These are phyloP conservation scores for Blastobotrys elegans DNA, from an alignment of 1,139 yeast genomes.

Conservation along the genomic window DNA sequence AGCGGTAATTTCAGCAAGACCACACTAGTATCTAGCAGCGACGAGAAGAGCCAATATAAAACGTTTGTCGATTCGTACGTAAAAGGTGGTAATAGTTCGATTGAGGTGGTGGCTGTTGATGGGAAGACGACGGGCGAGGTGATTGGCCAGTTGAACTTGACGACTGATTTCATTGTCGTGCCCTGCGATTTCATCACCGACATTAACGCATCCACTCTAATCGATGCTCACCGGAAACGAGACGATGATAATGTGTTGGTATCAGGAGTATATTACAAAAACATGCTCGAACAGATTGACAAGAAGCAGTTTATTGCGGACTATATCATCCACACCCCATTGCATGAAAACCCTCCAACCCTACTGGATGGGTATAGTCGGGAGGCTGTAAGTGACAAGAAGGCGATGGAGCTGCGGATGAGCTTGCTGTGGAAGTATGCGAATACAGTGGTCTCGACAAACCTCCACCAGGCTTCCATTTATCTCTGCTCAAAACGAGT, in stretches of 20 bases:
- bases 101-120: slow-evolving; percentile 21
- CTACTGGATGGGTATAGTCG: slow-evolving; percentile 68
- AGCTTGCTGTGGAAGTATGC: slow-evolving; percentile 91
- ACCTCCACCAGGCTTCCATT: slow-evolving; percentile 69
- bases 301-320: slow-evolving; percentile 65
- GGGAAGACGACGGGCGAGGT: slow-evolving; percentile 50
- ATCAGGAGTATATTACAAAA: slow-evolving; percentile 60
- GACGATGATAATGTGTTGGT: slow-evolving; percentile 61
- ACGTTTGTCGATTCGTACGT: slow-evolving; percentile 6
- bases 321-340: slow-evolving; percentile 51
- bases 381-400: slow-evolving; percentile 60
- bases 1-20: slow-evolving; percentile 48
- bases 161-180: slow-evolving; percentile 62
- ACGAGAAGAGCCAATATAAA: slow-evolving; percentile 12
- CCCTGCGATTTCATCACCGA: slow-evolving; percentile 95
- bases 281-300: slow-evolving; percentile 67
- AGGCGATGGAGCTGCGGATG: slow-evolving; percentile 70
- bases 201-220: slow-evolving; percentile 81
- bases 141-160: slow-evolving; percentile 44
- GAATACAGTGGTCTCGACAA: slow-evolving; percentile 67
- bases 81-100: slow-evolving; percentile 6
- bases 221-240: slow-evolving; percentile 76
- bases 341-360: slow-evolving; percentile 42
- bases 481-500: slow-evolving; percentile 66
- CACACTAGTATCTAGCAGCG: slow-evolving; percentile 44